Evolutionary conservation across 768 basidiomycete species (phyloP).

Genomic region (Lactifluus pinguis): DNA sequence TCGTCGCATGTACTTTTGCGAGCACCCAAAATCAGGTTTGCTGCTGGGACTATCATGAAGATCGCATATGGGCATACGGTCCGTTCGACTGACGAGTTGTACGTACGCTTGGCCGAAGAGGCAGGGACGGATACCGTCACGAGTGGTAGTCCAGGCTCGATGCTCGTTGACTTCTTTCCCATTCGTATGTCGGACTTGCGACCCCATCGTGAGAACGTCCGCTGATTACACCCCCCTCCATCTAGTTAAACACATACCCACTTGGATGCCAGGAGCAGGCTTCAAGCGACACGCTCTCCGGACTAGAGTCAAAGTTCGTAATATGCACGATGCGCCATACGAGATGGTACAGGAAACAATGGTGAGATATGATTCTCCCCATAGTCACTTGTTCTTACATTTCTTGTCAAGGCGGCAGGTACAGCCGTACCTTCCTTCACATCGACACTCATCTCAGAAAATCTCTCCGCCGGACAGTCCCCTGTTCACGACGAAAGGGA

Average conservation of each 20-base stretch:
- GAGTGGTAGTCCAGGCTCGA: conserved; percentile 23
- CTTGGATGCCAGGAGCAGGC: conserved; percentile 21
- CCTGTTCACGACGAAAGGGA: conserved; percentile 15
- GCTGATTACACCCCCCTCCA: neutral
- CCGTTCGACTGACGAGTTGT: conserved; percentile 24
- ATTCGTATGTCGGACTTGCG: conserved; percentile 20
- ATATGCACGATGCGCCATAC: conserved; percentile 17
- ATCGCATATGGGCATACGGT: conserved; percentile 28
- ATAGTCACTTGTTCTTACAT: neutral
- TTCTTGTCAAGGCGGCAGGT: conserved; percentile 14
- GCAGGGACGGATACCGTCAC: conserved; percentile 20
- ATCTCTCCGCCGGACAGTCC: neutral
- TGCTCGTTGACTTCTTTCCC: conserved; percentile 30
- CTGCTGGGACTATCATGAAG: conserved; percentile 26
- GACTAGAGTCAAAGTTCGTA: conserved; percentile 16
- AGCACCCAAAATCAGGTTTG: conserved; percentile 19
- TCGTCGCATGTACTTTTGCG: neutral
- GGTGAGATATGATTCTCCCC: neutral
- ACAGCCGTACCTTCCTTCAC: conserved; percentile 19
- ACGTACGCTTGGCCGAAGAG: conserved; percentile 24
- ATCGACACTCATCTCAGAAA: conserved; percentile 15
- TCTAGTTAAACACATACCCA: conserved; percentile 15
- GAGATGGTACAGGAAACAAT: conserved; percentile 16
- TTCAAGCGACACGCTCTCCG: conserved; percentile 19
- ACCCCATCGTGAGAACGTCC: neutral